A percentile compares a stretch with the other conserved stretches of the same genome.
Evolutionary conservation across 352 stramenopile genomes (phyloP).

Genomic region (Saprolegnia diclina): DNA sequence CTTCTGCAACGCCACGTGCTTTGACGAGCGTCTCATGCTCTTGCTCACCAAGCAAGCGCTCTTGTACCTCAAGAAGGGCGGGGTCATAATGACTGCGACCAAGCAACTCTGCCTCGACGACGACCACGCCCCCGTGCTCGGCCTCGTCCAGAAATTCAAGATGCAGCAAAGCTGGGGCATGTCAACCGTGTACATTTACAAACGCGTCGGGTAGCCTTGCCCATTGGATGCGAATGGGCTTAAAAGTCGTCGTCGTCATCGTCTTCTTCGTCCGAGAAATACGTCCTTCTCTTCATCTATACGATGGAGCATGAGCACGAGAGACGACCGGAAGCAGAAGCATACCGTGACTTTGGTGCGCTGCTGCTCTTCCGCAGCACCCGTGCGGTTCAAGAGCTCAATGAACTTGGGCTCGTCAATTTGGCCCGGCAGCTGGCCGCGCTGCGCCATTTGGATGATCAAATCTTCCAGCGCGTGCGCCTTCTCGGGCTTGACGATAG

Average conservation of each 20-base stretch:
- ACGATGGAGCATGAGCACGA: not conserved
- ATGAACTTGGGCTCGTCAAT: constrained; percentile 85
- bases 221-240: not conserved
- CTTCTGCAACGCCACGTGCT: constrained; percentile 90
- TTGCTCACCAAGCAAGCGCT: constrained; percentile 43
- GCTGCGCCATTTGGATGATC: constrained; percentile 82
- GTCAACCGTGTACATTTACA: constrained; percentile 23
- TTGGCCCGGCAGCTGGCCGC: constrained; percentile 67
- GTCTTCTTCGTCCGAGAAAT: constrained; percentile 85
- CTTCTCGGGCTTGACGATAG: constrained; percentile 86
- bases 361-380: constrained; percentile 75
- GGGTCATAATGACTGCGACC: constrained; percentile 58
- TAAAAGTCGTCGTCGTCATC: constrained; percentile 66
- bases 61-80: constrained; percentile 44
- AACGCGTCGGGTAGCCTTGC: constrained; percentile 12
- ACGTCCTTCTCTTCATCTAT: constrained; percentile 83
- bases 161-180: constrained; percentile 23
- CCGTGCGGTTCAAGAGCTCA: constrained; percentile 69
- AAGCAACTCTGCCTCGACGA: constrained; percentile 10
- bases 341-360: constrained; percentile 84
- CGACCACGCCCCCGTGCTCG: not conserved
- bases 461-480: constrained; percentile 78
- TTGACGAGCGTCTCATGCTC: constrained; percentile 58
- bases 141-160: constrained; percentile 17
- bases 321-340: not conserved